Evolutionary conservation across 2,329 filamentous ascomycete species (phyloP), one percentile per base, ranked within the genome.

Genomic region (Ceratocystis ficicola): DNA sequence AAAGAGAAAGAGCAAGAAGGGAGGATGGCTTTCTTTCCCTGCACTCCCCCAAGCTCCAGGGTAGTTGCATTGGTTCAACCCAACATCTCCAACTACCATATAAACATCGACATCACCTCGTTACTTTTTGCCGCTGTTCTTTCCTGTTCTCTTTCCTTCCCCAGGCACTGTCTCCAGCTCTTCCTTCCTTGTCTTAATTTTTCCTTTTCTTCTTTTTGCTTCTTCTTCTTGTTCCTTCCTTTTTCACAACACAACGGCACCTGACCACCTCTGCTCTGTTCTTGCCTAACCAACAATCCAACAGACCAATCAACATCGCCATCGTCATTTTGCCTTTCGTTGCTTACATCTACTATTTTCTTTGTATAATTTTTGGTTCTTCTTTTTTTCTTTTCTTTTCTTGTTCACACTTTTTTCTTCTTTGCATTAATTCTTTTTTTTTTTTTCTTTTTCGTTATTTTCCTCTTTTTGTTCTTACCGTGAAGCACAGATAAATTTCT

Each of bases 371-470:
- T 44, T 46, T 46, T 48, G 32, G 2, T 22, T 28, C 32, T 44
- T 41, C 46, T 22, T 22, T 61, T 36, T 20, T 5, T n/a, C 0
- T 57, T 28, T 28, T 22, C 8, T 30, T 32, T 17, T 32, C 28
- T 17, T 59, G 17, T 57, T 4, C 17, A 12, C 5, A 17, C 44
- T 63, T 52, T 63, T 5, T n/a, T 20, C 15, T 17, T 36, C 4
- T 59, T 12, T 60, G 7, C 22, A 50, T 65, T 44, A 48, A 20
- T 44, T 22, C 41, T 48, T 20, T 12, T 46, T 25, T 44, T 46
- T 62, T 30, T 46, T 44, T 8, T 44, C 10, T 0, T 61, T 61
- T 44, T 88, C 2, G 86, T 60, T 60, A n/a, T 60, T 60, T 32
- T 60, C 20, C 32, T n/a, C 15, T n/a, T 28, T 15, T 30, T 32